Base-by-base conservation (phyloP, 768 basidiomycete genomes). In the Candolleomyces eurysporus region DNA sequence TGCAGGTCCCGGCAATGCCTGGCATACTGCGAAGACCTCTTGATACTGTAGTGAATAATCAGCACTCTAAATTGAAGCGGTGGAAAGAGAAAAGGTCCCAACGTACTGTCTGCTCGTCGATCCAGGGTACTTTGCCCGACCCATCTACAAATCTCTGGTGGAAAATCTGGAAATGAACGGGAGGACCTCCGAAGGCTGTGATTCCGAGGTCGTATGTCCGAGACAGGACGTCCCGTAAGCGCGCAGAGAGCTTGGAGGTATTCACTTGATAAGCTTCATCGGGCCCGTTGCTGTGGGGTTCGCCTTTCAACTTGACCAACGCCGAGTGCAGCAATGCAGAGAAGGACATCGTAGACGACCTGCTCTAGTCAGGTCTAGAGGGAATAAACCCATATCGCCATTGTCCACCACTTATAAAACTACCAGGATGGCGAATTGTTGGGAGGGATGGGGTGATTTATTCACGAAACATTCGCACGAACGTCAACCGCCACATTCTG, bases 1-100 rank as follows among this genome's bases (percentile, higher is more conserved):
- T 14, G 69, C 81, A 6, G 83, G 82, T 3, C 83, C 82, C 3
- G 82, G 82, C 1, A 84, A 68, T 2, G 79, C 80, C 56, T 81
- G 79, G 0, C 73, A 70, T 9, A 84, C 67, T 0, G 82, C 80
- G 60, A 85, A 82, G 9, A 82, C 68, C 53, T 84, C 82, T 61
- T 76, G 73, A 57, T 75, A 78, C 76, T 78, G 57, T 39, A 2
- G 26, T 8, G 26, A 9, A 42, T n/a, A 50, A 10, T 50, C 19
- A 48, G 19, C 9, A n/a, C 22, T 30, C 10, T 10, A 13, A 21
- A 21, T 21, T 21, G n/a, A 5, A 8, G 3, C 45, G 6, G 45
- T 26, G 21, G 7, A 19, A 22, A 43, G 4, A 57, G 5, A 14
- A 30, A 49, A 21, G 9, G 39, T n/a, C n/a, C n/a, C 32, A 32